A percentile compares a stretch with the other conserved stretches of the same genome.
phyloP scores from a whole-genome alignment of 2,329 filamentous ascomycete species.

The Lizonia empirigonia region DNA sequence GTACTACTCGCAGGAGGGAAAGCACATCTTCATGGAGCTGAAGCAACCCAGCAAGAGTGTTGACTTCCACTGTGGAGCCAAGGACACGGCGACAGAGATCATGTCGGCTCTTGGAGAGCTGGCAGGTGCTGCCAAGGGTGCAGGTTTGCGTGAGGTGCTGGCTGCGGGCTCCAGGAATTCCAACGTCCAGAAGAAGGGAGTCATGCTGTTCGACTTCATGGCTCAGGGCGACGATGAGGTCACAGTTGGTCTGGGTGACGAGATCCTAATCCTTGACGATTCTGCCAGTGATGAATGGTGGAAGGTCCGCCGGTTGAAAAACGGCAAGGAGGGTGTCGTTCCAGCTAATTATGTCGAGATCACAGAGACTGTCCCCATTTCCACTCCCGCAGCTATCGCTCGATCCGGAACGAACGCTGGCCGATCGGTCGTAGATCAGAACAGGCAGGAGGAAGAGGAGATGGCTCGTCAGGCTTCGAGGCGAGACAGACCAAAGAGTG shows the following conservation, averaged over 20 bases:
- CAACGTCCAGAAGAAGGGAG: constrained; percentile 74
- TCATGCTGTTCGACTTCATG: constrained; percentile 93
- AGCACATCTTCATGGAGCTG: constrained; percentile 95
- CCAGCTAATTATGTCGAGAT: constrained; percentile 96
- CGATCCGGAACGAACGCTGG: constrained; percentile 64
- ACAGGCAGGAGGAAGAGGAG: constrained; percentile 78
- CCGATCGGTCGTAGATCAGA: constrained; percentile 76
- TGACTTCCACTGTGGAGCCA: constrained; percentile 95
- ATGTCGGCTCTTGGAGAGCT: constrained; percentile 86
- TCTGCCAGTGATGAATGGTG: constrained; percentile 97
- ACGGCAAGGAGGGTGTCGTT: constrained; percentile 92
- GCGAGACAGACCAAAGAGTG: constrained; percentile 61
- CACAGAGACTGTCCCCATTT: constrained; percentile 67
- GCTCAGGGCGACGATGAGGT: constrained; percentile 97
- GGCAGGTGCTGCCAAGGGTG: constrained; percentile 82
- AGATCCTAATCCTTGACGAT: constrained; percentile 89
- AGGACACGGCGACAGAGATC: constrained; percentile 95
- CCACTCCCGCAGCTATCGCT: constrained; percentile 54
- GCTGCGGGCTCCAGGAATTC: constrained; percentile 71
- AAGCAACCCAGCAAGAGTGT: constrained; percentile 91
- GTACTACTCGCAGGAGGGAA: constrained; percentile 97
- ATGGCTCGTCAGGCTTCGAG: constrained; percentile 80
- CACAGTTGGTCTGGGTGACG: constrained; percentile 85
- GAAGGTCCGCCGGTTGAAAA: constrained; percentile 89
- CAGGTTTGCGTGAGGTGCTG: constrained; percentile 82